Base-by-base conservation (phyloP, 495 filamentous ascomycete species). In the Lasiosphaeria hispida region DNA sequence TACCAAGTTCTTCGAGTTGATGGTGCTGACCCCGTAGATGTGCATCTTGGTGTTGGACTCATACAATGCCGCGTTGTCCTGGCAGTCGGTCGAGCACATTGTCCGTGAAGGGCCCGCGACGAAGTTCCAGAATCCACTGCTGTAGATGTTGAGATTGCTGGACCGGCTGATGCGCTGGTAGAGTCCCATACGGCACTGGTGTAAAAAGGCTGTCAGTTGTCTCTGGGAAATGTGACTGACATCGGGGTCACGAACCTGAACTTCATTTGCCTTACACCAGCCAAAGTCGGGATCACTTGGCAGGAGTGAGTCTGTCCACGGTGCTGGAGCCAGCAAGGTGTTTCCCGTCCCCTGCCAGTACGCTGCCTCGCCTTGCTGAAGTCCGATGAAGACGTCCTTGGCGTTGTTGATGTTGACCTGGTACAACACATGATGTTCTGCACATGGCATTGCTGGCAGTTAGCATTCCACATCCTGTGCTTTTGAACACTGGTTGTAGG, bases 51-150 rank as follows among this genome's bases (percentile, higher is more conserved):
- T 68, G 47, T 72, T 68, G 17, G 58, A 18, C 38, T 78, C 65
- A 19, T 73, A 72, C 53, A 78, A 9, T 7, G 53, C 69, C 18
- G 71, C 74, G 44, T 79, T 79, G 30, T 70, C 65, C 61, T 81
- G 77, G 55, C 78, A 81, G 11, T 75, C 69, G 3, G 68, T 64
- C 39, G 53, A 34, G 56, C 64, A 67, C 63, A 63, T 36, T 58
- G 57, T 43, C n/a, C 67, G 63, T 1, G 62, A 64, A 17, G 66
- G 56, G 40, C 73, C 70, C 58, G 78, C 74, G 64, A 80, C 80
- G 56, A 82, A 83, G 7, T 68, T 74, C 80, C 80, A 83, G 53
- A 77, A 78, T 17, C 75, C 77, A 4, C 70, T 69, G 9, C 75
- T 75, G 60, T 82, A 82, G 13, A 81, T 62, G 53, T 74, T 75